Conservation (phyloP, 1,139 yeast species). For the Pichia sorboxylosa region DNA sequence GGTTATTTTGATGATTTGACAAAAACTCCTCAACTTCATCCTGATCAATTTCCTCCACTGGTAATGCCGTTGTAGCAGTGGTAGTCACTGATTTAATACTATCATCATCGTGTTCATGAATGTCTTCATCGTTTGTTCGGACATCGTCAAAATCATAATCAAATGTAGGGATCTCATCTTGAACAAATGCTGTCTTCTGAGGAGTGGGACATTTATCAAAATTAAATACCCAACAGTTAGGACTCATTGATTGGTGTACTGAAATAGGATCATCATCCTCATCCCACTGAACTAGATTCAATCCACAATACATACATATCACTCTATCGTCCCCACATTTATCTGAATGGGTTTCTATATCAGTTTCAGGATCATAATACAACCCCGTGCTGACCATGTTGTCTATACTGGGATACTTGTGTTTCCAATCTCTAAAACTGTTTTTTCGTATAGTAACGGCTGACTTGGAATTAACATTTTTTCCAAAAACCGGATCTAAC, state of each 20-base stretch:
- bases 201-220: not conserved
- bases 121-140: conserved; percentile 1
- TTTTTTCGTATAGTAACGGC: conserved; percentile 3
- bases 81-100: conserved; percentile 2
- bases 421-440: conserved; percentile 7
- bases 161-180: conserved; percentile 2
- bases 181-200: not conserved
- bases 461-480: conserved; percentile 1
- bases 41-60: conserved; percentile 10
- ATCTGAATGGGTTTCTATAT: conserved; percentile 9
- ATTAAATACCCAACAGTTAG: conserved; percentile 39
- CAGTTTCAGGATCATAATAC: conserved; percentile 32
- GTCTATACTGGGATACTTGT: conserved; percentile 3
- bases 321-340: conserved; percentile 47
- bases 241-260: conserved; percentile 38
- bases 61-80: conserved; percentile 7
- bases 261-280: conserved; percentile 48
- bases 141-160: conserved; percentile 1
- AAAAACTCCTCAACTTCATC: conserved; percentile 12
- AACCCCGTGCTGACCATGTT: conserved; percentile 30
- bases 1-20: conserved; percentile 3
- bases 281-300: conserved; percentile 66
- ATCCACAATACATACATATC: conserved; percentile 59
- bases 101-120: not conserved
- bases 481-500: conserved; percentile 4